phyloP scores from a whole-genome alignment of 2,329 filamentous ascomycete genomes.

The Aureobasidium sp. region DNA sequence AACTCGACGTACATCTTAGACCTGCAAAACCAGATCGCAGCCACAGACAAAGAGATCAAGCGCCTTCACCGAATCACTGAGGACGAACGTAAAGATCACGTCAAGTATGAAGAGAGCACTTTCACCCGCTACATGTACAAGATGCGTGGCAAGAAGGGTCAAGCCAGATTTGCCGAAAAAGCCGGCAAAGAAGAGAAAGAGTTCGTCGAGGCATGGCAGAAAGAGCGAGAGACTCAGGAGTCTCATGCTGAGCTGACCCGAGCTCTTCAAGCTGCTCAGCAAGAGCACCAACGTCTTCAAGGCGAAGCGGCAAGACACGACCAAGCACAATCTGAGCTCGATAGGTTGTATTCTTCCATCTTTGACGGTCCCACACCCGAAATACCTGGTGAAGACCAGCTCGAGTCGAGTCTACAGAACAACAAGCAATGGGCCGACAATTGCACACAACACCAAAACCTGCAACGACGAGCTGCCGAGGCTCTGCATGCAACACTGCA shows the following conservation, averaged over 20 bases:
- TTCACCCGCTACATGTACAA: constrained; percentile 48
- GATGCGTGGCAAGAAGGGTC: constrained; percentile 39
- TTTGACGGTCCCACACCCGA: constrained; percentile 48
- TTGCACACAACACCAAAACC: constrained; percentile 29
- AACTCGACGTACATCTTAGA: constrained; percentile 41
- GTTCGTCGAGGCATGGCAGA: constrained; percentile 47
- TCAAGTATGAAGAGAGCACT: constrained; percentile 47
- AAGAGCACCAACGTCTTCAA: constrained; percentile 33
- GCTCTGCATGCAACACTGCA: constrained; percentile 30
- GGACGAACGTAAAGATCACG: constrained; percentile 46
- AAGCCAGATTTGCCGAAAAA: constrained; percentile 42
- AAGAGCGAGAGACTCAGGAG: constrained; percentile 41
- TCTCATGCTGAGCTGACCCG: constrained; percentile 35
- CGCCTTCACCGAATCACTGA: constrained; percentile 36
- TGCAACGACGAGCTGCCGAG: constrained; percentile 37
- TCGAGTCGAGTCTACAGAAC: constrained; percentile 28
- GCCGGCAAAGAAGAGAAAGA: constrained; percentile 50
- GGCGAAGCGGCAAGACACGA: constrained; percentile 30
- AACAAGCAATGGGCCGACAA: constrained; percentile 15
- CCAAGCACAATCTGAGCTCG: constrained; percentile 41
- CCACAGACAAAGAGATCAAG: constrained; percentile 33
- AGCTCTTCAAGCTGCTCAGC: constrained; percentile 37
- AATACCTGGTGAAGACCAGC: constrained; percentile 47
- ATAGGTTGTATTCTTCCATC: constrained; percentile 47
- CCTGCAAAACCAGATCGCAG: constrained; percentile 36